Base-by-base conservation (phyloP, 2,329 filamentous ascomycete species). In the Apiospora malaysiana region DNA sequence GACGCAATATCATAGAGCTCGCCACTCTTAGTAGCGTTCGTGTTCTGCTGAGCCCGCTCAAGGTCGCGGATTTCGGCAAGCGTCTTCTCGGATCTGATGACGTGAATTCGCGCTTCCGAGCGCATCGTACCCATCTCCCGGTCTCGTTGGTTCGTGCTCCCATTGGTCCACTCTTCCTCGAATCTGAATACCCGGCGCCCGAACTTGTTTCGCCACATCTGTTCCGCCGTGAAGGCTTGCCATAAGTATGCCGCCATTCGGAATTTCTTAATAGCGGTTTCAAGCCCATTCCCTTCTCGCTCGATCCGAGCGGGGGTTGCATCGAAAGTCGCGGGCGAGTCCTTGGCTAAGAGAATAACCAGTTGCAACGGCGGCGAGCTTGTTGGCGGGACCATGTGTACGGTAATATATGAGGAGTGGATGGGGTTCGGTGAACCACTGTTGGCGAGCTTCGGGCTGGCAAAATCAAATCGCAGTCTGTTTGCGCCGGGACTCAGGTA, bases 141-240 rank as follows among this genome's bases (percentile, higher is more conserved):
- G 79, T 98, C 96, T 49, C 92, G 90, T 75, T 89, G 88, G 72
- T 93, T 95, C 71, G 94, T 86, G 1, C 93, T 93, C 9, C 95
- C 95, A 2, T 90, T 90, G 72, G 93, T 93, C 96, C 96, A 98
- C 79, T 97, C 93, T 81, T 99, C 96, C 76, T 98, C 96, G 73
- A 97, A 95, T 59, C 95, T 89, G 81, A 98, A 98, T 69, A 90
- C 91, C 71, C 95, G 90, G 71, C 95, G 89, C 12, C 95, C 94
- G 75, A 98, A 90, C 72, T 92, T 93, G 79, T 97, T 93, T 73
- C 94, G 91, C 80, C 90, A 92, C 95, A 98, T 98, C 80, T 98
- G 95, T 80, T 99, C 96, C 8, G 94, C 94, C 0, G 95, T 98
- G 78, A 97, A 98, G 9, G 95, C 94, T 80, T 99, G 96, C 95